Percentiles rank a stretch among this genome's conserved stretches.
These are phyloP conservation scores for Lentinula sp. DNA, from an alignment of 768 basidiomycete species.

Conservation along the genomic window DNA sequence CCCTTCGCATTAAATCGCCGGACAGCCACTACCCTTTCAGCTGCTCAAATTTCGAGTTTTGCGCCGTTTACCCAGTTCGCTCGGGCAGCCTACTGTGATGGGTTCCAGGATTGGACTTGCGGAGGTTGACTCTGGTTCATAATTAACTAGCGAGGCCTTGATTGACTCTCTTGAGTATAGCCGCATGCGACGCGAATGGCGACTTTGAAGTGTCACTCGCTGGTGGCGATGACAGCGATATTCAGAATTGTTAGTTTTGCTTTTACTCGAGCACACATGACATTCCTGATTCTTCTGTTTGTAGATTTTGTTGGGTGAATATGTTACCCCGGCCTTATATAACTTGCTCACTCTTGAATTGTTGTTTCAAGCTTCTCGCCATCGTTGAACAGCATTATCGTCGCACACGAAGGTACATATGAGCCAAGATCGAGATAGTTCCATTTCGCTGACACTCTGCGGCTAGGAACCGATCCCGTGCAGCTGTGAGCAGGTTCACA, in stretches of 20 bases:
- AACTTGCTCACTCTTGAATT: constrained; percentile 6
- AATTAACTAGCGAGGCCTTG: too few relatives aligned
- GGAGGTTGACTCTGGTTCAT: constrained; percentile 22
- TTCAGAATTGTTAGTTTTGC: constrained; percentile 31
- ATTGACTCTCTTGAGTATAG: not conserved
- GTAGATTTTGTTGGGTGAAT: constrained; percentile 2
- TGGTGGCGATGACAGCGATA: constrained; percentile 32
- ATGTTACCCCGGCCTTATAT: not conserved
- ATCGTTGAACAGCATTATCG: constrained; percentile 28
- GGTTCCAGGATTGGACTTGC: constrained; percentile 30
- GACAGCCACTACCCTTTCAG: constrained; percentile 6
- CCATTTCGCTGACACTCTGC: not conserved
- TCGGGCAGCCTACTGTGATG: constrained; percentile 37
- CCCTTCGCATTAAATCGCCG: not conserved
- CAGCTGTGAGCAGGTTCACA: not conserved
- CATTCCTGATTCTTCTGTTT: not conserved
- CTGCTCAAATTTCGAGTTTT: constrained; percentile 19
- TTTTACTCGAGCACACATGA: not conserved
- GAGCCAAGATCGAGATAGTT: constrained; percentile 26
- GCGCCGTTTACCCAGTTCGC: constrained; percentile 34
- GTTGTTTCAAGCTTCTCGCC: constrained; percentile 34
- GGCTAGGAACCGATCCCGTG: not conserved
- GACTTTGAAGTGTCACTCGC: constrained; percentile 1
- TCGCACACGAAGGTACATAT: constrained; percentile 42
- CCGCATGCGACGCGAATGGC: not conserved